Percentiles rank a stretch among this genome's conserved stretches.
phyloP scores from a whole-genome alignment of 176 grass and related monocot genomes.

The Phragmites australis region DNA sequence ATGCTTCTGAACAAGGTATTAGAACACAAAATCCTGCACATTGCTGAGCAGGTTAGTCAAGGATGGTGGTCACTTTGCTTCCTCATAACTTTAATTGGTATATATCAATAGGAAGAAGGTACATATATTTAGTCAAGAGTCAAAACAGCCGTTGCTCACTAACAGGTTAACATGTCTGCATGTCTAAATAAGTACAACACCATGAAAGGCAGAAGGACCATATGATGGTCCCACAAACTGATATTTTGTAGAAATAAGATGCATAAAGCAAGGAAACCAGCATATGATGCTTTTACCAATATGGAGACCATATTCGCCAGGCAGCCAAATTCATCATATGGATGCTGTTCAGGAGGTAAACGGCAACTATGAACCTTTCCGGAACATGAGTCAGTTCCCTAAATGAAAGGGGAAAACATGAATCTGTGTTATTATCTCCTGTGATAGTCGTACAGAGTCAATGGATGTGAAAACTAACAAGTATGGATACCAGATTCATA shows the following conservation, averaged over 20 bases:
- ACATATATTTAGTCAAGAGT: not conserved
- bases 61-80: not conserved
- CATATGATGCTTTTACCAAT: conserved; percentile 60
- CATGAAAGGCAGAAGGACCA: not conserved
- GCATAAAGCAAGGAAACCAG: not conserved
- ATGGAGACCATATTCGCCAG: conserved; percentile 53
- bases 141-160: not conserved
- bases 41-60: not conserved
- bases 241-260: conserved; percentile 16
- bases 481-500: not conserved
- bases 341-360: conserved; percentile 32
- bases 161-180: conserved; percentile 1
- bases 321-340: conserved; percentile 50
- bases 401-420: conserved; percentile 29
- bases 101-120: not conserved
- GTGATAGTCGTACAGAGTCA: not conserved
- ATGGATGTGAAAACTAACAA: not conserved
- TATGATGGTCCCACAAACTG: not conserved
- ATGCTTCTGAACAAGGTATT: not conserved
- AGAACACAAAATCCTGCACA: not conserved
- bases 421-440: not conserved
- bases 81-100: not conserved
- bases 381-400: conserved; percentile 46
- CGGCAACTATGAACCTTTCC: conserved; percentile 43
- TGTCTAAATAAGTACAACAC: not conserved